Percentiles rank a stretch among this genome's conserved stretches.
Conservation (phyloP, 768 basidiomycete species). For the Agrocybe chaxingu region DNA sequence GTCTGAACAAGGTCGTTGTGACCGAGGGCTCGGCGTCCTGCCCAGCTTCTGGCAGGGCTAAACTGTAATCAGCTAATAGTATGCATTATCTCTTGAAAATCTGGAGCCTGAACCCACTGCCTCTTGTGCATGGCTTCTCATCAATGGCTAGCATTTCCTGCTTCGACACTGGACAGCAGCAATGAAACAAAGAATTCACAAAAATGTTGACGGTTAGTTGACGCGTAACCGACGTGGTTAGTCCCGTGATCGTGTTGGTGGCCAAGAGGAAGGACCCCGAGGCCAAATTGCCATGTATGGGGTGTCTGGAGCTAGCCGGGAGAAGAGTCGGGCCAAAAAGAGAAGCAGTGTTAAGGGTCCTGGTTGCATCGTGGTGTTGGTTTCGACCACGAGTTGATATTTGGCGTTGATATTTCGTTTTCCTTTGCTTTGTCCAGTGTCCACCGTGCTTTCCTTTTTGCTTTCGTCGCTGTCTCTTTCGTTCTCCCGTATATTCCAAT, state of each 20-base stretch:
- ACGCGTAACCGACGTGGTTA: conserved; percentile 7
- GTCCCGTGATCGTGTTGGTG: conserved; percentile 37
- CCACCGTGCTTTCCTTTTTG: conserved; percentile 22
- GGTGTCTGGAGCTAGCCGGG: background rate
- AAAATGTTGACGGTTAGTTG: too few relatives aligned
- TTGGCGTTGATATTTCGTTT: conserved; percentile 19
- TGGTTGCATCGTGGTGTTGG: conserved; percentile 29
- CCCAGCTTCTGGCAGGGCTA: conserved; percentile 24
- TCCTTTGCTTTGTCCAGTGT: conserved; percentile 22
- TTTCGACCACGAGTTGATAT: conserved; percentile 15
- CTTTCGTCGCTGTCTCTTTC: conserved; percentile 28
- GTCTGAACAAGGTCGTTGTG: conserved; percentile 33
- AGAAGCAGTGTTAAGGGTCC: conserved; percentile 24
- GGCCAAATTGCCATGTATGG: background rate
- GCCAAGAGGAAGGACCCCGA: conserved; percentile 30
- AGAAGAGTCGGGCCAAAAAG: background rate
- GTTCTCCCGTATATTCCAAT: conserved; percentile 11
- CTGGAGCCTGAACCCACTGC: too few relatives aligned
- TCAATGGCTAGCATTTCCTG: too few relatives aligned
- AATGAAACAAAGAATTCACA: too few relatives aligned
- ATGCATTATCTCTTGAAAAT: background rate
- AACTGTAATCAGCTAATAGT: conserved; percentile 28
- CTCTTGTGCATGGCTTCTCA: too few relatives aligned
- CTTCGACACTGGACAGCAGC: too few relatives aligned
- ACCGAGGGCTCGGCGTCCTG: conserved; percentile 7